phyloP scores from a whole-genome alignment of 148 eudicot genomes.

The Rhododendron mucronatum region DNA sequence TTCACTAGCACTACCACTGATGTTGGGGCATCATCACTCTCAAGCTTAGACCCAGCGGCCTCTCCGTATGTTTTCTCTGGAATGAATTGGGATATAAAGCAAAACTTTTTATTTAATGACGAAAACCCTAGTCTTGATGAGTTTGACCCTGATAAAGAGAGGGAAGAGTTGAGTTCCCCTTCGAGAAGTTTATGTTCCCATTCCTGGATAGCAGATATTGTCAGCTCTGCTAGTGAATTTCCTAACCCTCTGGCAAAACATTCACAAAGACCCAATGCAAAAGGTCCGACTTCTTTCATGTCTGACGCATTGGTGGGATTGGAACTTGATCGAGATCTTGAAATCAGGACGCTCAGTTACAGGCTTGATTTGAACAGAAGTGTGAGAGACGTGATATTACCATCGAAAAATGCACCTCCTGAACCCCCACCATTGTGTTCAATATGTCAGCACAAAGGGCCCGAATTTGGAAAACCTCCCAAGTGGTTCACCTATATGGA shows the following conservation, averaged over 20 bases:
- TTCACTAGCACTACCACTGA: conserved; percentile 46
- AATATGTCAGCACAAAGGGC: conserved; percentile 66
- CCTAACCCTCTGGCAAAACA: conserved; percentile 17
- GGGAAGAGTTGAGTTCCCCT: conserved; percentile 45
- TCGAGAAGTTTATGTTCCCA: conserved; percentile 37
- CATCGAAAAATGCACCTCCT: conserved; percentile 41
- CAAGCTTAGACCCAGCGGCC: conserved; percentile 42
- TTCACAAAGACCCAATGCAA: conserved; percentile 27
- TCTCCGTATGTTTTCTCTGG: conserved; percentile 47
- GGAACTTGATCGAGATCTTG: conserved; percentile 19
- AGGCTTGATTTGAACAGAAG: conserved; percentile 22
- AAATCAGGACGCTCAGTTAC: conserved; percentile 22
- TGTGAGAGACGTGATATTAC: conserved; percentile 47
- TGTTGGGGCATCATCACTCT: conserved; percentile 50
- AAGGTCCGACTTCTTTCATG: conserved; percentile 19
- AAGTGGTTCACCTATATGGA: conserved; percentile 58
- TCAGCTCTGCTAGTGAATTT: conserved; percentile 23
- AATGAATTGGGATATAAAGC: conserved; percentile 44
- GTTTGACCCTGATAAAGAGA: conserved; percentile 51
- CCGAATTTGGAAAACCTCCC: conserved; percentile 71
- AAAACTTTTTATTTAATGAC: conserved; percentile 21
- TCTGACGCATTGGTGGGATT: conserved; percentile 23
- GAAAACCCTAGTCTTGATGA: conserved; percentile 23
- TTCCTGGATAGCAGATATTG: conserved; percentile 41
- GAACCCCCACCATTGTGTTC: conserved; percentile 79